Conservation (phyloP, 2,329 filamentous ascomycete genomes). For the Pestalotiopsis sp. region DNA sequence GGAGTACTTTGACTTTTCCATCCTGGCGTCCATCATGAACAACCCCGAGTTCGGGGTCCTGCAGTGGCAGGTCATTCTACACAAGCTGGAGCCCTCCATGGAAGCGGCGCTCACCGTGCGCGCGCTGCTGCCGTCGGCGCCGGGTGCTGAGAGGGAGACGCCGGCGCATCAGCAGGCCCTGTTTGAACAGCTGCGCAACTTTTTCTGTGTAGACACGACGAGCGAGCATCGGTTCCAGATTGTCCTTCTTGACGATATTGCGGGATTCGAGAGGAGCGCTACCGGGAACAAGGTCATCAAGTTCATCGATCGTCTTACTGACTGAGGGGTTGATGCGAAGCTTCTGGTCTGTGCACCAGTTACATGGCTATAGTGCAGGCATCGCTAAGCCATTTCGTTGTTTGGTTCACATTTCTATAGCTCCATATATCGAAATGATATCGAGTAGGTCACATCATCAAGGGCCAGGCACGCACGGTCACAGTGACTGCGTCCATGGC, state of each 20-base stretch:
- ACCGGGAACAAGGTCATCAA: conserved; percentile 20
- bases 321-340: not conserved
- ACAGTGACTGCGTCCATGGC: no score
- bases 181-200: not conserved
- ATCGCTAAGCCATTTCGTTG: no score
- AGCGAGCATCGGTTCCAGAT: conserved; percentile 16
- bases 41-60: conserved; percentile 29
- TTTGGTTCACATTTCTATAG: no score
- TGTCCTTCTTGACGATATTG: conserved; percentile 12
- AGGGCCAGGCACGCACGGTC: no score
- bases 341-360: not conserved
- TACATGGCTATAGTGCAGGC: no score
- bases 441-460: no score
- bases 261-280: conserved; percentile 17
- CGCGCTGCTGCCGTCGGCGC: conserved; percentile 7
- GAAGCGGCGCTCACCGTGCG: conserved; percentile 16
- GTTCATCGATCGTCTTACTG: conserved; percentile 15
- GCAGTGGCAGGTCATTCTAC: conserved; percentile 45
- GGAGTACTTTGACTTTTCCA: conserved; percentile 38
- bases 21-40: conserved; percentile 25
- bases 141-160: not conserved
- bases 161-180: not conserved
- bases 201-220: conserved; percentile 12
- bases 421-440: no score
- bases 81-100: conserved; percentile 24